Base-by-base conservation (phyloP, 2,329 filamentous ascomycete genomes). In the Xylariaceae sp. region DNA sequence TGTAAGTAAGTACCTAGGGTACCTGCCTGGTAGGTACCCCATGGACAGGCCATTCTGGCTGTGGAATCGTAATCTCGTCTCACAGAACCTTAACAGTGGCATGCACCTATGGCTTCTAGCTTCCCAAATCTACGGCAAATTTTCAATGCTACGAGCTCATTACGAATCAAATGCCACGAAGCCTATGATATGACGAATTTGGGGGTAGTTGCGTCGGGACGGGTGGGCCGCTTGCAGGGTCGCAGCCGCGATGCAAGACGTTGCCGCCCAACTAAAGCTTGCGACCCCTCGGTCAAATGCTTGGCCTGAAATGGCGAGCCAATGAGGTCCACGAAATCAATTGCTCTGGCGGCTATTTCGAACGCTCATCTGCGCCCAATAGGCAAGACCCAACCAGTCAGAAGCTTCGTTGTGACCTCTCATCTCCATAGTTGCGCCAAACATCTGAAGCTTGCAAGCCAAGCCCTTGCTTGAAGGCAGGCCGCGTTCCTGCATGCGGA, bases 301-400 rank as follows among this genome's bases (percentile, higher is more conserved):
- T 67, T 66, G 60, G 64, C 58, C 36, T 18, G 18, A 15, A 18
- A 49, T 11, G 11, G 18, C 15, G 1, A 23, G 30, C 67, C 67
- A 69, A 68, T 69, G 33, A 55, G 43, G 43, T 15, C 21, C 7
- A 45, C 51, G 18, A 33, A 35, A 50, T 53, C 11, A 49, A 37
- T 33, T 45, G 46, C 50, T 46, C 59, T 53, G 64, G 67, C 67
- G 67, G 61, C 65, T 70, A 70, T 59, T 55, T 67, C 66, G 61
- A 64, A 67, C 65, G 40, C 56, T 62, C 62, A 63, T 62, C 61
- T 66, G 60, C 61, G 18, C 64, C 63, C 47, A 50, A 46, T 10
- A 53, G 50, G n/a, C n/a, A n/a, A n/a, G 46, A 55, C 50, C 55
- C 53, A 46, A 65, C 65, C 63, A 68, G 50, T 62, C 62, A 68